Percentiles rank a stretch among this genome's conserved stretches.
These are phyloP conservation scores for Beverwykella pulmonaria DNA, from an alignment of 495 filamentous ascomycete species.

Conservation along the genomic window DNA sequence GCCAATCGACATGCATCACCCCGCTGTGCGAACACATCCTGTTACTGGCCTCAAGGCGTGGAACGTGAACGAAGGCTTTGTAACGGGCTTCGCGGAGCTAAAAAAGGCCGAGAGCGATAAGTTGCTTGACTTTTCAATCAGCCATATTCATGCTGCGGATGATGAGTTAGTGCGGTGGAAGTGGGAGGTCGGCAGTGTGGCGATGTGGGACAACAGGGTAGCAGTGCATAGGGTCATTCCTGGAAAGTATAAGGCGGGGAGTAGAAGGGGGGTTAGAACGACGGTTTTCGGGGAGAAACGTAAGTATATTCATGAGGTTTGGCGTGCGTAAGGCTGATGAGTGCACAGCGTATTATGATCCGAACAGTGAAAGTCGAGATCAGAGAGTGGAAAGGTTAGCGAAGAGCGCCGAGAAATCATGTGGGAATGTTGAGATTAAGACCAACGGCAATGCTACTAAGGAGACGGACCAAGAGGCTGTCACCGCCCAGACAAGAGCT, in stretches of 20 bases:
- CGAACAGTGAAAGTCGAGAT: constrained; percentile 53
- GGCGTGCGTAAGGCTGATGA: too few species aligned
- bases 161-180: constrained; percentile 59
- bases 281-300: constrained; percentile 61
- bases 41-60: constrained; percentile 57
- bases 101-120: constrained; percentile 59
- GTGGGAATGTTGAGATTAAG: too few species aligned
- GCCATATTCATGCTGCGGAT: constrained; percentile 57
- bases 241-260: constrained; percentile 51
- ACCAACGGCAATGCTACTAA: too few species aligned
- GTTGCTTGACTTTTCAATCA: constrained; percentile 55
- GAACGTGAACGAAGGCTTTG: constrained; percentile 56
- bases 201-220: constrained; percentile 60
- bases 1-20: constrained; percentile 59
- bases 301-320: constrained; percentile 46
- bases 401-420: neutral
- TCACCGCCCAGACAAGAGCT: too few species aligned
- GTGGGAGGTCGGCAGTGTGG: constrained; percentile 58
- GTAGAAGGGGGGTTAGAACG: constrained; percentile 54
- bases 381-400: constrained; percentile 39
- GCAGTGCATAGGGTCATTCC: constrained; percentile 57
- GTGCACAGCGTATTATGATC: constrained; percentile 52
- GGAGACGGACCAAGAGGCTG: too few species aligned
- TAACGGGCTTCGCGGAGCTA: constrained; percentile 57
- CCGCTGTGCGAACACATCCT: constrained; percentile 58